Base-by-base conservation (phyloP, 306 rosid species). In the Sicyos edulis region DNA sequence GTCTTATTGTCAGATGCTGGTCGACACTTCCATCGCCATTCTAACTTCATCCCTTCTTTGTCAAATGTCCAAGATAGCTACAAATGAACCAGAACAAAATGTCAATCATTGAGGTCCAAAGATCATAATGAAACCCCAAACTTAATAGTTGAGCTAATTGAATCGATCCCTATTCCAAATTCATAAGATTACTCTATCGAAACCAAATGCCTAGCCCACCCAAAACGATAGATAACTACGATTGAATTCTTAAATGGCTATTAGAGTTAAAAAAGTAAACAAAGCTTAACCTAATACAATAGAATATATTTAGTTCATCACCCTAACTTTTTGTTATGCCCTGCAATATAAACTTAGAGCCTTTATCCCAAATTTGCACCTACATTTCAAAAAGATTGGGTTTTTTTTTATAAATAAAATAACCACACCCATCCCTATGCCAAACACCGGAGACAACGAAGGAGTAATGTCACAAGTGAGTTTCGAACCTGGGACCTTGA, bases 31-130 rank as follows among this genome's bases (percentile, higher is more conserved):
- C 95, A 90, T 78, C 99, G 82, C 97, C 97, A 91, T 44, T 87
- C 85, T 29, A 90, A 82, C 49, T 84, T 88, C 37, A 91, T 87
- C 71, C 91, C 92, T 88, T 81, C 96, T 79, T 87, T 93, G 78
- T 88, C 87, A 82, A 91, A 93, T 6, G 95, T 87, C 99, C 97
- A 93, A 0, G 91, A 88, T 81, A 91, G 84, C 95, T 93, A 79
- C 72, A 71, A 21, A 73, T 5, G 21, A 49, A 74, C 15, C 57
- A 17, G 32, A 6, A 49, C 9, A 26, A 34, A 74, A 2, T 58
- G 16, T 16, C 69, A 73, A 55, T 70, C 62, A 51, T 37, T 54
- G 3, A 24, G 49, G 9, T 71, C 16, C 49, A 32, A 32, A 34
- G 57, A 37, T n/a, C 20, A 71, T 7, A 71, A 71, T 71, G 21